Base-by-base conservation (phyloP, 768 basidiomycete genomes). In the Pleurotus tuoliensis region DNA sequence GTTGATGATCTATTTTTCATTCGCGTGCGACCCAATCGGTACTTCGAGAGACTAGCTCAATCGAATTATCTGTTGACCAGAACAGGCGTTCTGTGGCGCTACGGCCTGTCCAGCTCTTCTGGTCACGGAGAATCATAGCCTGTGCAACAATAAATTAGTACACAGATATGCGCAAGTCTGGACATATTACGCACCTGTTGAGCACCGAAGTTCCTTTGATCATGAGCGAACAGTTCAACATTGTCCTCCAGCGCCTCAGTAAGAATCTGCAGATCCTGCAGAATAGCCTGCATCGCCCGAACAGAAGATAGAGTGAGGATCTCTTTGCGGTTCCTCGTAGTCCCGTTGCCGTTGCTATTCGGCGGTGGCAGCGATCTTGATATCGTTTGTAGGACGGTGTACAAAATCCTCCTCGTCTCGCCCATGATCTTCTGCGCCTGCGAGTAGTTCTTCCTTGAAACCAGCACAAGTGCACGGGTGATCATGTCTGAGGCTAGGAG, bases 401-500 rank as follows among this genome's bases (percentile, higher is more conserved):
- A 87, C 69, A 98, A 74, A 64, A 98, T 98, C 47, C 93, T 80
- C 71, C 89, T 92, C 56, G 97, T 94, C 78, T 94, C 92, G 43
- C 81, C 82, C 73, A 97, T 81, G 56, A 98, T 90, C 64, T 91
- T 90, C 66, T 90, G 88, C 1, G 96, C 97, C 61, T 95, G 94
- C 0, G 86, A 78, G 71, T 86, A 91, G 68, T 98, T 97, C 68
- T 94, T 84, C 63, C 94, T 78, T 40, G 92, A 91, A 52, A 97
- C 94, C 45, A 98, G 82, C 27, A 98, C 90, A 27, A 99, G 80
- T 15, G 90, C 88, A 9, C 97, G 86, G 2, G 94, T 94, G 67
- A 98, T 94, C 94, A 98, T 98, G 71, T 98, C 97, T 24, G 89
- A 90, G 22, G 94, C 91, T 39, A 98, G 82, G 3, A 99, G 82